These are phyloP conservation scores for Cercospora zeina DNA, from an alignment of 2,329 filamentous ascomycete species.

Conservation along the genomic window DNA sequence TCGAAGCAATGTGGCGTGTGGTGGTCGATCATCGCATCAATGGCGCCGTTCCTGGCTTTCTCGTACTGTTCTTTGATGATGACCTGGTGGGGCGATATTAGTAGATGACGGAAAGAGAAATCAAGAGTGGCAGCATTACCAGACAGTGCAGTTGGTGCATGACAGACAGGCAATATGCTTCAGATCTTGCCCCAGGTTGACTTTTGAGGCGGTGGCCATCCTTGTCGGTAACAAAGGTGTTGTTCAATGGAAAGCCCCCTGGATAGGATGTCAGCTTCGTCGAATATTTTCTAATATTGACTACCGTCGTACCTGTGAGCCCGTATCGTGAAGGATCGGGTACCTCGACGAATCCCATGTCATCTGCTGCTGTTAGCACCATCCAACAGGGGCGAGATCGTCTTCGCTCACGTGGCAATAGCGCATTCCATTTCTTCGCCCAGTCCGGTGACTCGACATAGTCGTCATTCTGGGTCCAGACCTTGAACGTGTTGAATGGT, in stretches of 20 bases:
- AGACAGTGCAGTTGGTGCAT: constrained; percentile 18
- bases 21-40: not conserved
- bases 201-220: not conserved
- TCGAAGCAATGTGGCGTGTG: constrained; percentile 17
- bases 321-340: constrained; percentile 7
- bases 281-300: too few species aligned
- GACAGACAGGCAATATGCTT: constrained; percentile 15
- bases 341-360: constrained; percentile 16
- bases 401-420: not conserved
- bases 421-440: constrained; percentile 9
- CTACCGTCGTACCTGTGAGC: not conserved
- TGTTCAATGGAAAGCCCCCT: constrained; percentile 13
- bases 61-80: constrained; percentile 4
- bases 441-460: not conserved
- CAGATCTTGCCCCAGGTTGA: not conserved
- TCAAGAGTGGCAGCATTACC: not conserved
- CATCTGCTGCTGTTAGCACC: not conserved
- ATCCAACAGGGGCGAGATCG: too few species aligned
- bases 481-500: constrained; percentile 11
- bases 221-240: not conserved
- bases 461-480: constrained; percentile 11
- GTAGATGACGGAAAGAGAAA: not conserved
- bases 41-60: not conserved
- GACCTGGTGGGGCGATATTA: not conserved
- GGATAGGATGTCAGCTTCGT: too few species aligned